These are phyloP conservation scores for Chaetomiaceae sp. DNA, from an alignment of 2,329 filamentous ascomycete species.

Conservation along the genomic window DNA sequence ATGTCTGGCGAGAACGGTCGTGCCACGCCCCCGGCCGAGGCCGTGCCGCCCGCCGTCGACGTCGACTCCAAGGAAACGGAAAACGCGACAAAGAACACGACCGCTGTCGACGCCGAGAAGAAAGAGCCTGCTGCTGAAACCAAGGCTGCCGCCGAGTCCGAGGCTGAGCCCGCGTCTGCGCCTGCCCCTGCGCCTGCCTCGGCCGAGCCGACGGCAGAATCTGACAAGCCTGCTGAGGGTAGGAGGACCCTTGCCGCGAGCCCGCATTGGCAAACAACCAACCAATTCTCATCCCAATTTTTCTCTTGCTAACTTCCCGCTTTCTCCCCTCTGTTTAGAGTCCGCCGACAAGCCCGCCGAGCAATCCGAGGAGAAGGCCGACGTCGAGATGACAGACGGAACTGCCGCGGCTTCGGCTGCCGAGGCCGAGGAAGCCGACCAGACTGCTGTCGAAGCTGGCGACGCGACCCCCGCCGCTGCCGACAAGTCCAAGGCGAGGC, in stretches of 20 bases:
- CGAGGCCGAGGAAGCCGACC: slow-evolving; percentile 26
- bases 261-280: neutral
- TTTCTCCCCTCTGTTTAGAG: neutral
- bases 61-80: too few relatives aligned
- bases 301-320: slow-evolving; percentile 6
- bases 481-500: slow-evolving; percentile 48
- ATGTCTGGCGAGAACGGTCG: slow-evolving; percentile 28
- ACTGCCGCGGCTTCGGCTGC: slow-evolving; percentile 49
- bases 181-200: slow-evolving; percentile 12
- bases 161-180: slow-evolving; percentile 14
- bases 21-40: slow-evolving; percentile 18
- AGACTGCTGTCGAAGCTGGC: slow-evolving; percentile 23
- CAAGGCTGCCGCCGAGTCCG: slow-evolving; percentile 18
- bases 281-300: neutral
- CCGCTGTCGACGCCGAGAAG: slow-evolving; percentile 6
- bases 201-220: slow-evolving; percentile 27
- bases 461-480: slow-evolving; percentile 24
- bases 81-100: slow-evolving; percentile 11
- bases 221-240: slow-evolving; percentile 25
- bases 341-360: slow-evolving; percentile 19
- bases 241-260: neutral
- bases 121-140: slow-evolving; percentile 17
- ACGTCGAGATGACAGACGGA: slow-evolving; percentile 63
- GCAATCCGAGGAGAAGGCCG: slow-evolving; percentile 27
- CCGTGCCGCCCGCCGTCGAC: slow-evolving; percentile 20